Conservation (phyloP, 306 rosid genomes). For the Nissolia schottii region DNA sequence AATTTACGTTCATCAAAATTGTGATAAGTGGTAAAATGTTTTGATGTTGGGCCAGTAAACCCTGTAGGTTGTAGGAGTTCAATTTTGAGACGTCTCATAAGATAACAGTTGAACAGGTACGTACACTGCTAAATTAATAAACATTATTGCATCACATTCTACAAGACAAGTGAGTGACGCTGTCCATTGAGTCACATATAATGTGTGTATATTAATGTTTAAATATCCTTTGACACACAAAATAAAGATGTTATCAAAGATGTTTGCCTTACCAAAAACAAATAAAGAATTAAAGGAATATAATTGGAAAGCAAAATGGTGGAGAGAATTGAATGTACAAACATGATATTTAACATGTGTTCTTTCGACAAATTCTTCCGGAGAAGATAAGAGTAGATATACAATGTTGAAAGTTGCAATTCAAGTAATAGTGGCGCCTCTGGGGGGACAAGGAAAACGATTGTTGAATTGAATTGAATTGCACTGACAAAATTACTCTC, state of each 20-base stretch:
- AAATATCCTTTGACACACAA: neutral
- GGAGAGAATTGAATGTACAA: no score
- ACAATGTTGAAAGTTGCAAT: neutral
- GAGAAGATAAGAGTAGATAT: neutral
- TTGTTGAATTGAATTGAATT: slow-evolving; percentile 10
- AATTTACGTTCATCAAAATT: neutral
- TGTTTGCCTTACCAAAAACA: no score
- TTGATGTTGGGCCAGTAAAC: neutral
- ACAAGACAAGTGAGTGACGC: neutral
- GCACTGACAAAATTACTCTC: neutral
- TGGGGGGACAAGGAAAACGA: neutral
- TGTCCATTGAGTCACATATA: neutral
- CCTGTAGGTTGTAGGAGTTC: neutral
- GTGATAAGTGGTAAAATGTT: no score
- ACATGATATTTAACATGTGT: neutral
- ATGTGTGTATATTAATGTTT: neutral
- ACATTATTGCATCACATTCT: neutral
- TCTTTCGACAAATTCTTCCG: neutral
- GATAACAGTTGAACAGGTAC: neutral
- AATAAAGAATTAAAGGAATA: no score
- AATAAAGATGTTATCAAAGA: no score
- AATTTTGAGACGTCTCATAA: neutral
- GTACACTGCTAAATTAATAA: neutral
- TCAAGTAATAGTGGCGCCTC: neutral
- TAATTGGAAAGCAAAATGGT: no score